Percentiles rank a stretch among this genome's conserved stretches.
Evolutionary conservation across 2,329 filamentous ascomycete genomes (phyloP).

Genomic region (Calonectria pauciramosa): DNA sequence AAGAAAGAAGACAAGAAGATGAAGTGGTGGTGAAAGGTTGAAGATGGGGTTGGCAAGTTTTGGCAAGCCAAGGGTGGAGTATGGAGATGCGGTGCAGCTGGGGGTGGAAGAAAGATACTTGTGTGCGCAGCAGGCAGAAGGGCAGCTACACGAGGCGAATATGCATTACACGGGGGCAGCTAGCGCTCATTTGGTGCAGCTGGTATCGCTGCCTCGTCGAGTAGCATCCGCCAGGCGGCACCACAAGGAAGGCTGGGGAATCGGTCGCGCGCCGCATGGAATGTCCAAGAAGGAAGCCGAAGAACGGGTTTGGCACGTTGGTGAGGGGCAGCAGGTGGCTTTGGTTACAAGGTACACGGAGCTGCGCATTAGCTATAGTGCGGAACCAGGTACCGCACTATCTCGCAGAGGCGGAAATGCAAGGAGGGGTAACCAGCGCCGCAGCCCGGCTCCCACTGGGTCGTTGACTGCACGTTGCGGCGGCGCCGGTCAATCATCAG

Average conservation of each 20-base stretch:
- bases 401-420: conserved; percentile 1
- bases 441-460: conserved; percentile 5
- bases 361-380: background rate
- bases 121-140: conserved; percentile 14
- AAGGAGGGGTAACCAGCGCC: conserved; percentile 11
- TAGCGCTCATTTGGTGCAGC: background rate
- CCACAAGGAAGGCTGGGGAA: conserved; percentile 36
- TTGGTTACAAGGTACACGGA: conserved; percentile 23
- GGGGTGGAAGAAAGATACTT: conserved; percentile 15
- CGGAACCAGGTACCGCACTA: conserved; percentile 18
- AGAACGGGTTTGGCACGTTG: conserved; percentile 40
- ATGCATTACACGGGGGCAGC: background rate
- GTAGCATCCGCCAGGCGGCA: conserved; percentile 15
- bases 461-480: conserved; percentile 14
- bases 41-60: conserved; percentile 42
- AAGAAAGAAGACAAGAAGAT: conserved; percentile 30
- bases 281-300: conserved; percentile 58
- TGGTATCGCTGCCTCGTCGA: conserved; percentile 5
- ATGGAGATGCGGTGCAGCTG: conserved; percentile 20
- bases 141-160: conserved; percentile 1
- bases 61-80: conserved; percentile 42
- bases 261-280: conserved; percentile 46
- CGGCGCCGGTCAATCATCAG: conserved; percentile 2
- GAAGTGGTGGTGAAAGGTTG: conserved; percentile 27
- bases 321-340: conserved; percentile 15